Conservation (phyloP, 2,329 filamentous ascomycete species). For the Hymenoscyphus repandus region DNA sequence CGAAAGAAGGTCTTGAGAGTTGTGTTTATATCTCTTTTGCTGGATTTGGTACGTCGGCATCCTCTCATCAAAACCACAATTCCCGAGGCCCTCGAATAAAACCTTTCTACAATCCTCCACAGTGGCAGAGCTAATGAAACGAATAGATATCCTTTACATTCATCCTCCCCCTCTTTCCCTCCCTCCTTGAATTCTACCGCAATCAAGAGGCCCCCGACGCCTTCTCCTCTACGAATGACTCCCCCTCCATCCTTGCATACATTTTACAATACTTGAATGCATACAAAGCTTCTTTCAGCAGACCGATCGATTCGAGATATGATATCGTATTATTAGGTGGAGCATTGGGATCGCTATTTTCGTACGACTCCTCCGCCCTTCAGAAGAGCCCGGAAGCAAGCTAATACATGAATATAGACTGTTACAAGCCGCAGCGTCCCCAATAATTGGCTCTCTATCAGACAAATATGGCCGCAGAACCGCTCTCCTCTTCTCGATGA, state of each 20-base stretch:
- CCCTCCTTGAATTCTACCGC: conserved; percentile 93
- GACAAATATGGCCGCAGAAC: conserved; percentile 83
- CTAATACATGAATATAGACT: conserved; percentile 41
- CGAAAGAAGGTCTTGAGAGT: conserved; percentile 82
- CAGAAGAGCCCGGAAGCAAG: neutral
- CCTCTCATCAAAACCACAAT: conserved; percentile 1
- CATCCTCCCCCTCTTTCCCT: conserved; percentile 92
- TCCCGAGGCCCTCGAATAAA: neutral
- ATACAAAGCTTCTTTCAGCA: conserved; percentile 90
- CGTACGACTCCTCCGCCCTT: conserved; percentile 36
- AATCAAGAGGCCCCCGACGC: conserved; percentile 61
- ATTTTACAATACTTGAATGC: conserved; percentile 81
- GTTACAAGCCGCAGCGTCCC: conserved; percentile 86
- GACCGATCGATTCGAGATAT: conserved; percentile 91
- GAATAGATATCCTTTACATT: conserved; percentile 95
- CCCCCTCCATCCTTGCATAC: conserved; percentile 67
- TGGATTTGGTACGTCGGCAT: conserved; percentile 68
- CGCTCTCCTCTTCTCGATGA: conserved; percentile 86
- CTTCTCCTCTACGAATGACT: conserved; percentile 37
- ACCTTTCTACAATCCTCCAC: neutral
- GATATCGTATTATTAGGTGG: conserved; percentile 95
- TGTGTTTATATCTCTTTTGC: conserved; percentile 80
- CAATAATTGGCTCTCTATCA: conserved; percentile 82
- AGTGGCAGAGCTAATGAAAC: neutral
- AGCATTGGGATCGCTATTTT: conserved; percentile 88